phyloP scores from a whole-genome alignment of 78 protist genomes.

The Polysphondylium violaceum region DNA sequence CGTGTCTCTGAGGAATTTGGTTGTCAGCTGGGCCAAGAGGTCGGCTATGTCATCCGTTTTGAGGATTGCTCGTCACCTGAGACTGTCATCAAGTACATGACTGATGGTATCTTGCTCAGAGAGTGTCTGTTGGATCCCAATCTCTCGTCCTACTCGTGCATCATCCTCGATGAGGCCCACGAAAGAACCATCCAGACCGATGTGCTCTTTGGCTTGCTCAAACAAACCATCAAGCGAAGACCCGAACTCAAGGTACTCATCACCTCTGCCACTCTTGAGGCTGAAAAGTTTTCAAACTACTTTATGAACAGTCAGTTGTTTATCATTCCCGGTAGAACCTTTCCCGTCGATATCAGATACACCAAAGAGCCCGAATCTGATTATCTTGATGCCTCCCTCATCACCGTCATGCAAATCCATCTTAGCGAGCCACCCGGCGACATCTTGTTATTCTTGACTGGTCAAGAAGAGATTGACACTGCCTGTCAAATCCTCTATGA shows the following conservation, averaged over 20 bases:
- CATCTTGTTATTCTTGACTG: slow-evolving; percentile 98
- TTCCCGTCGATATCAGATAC: slow-evolving; percentile 95
- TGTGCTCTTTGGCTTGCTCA: slow-evolving; percentile 98
- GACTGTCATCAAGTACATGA: slow-evolving; percentile 99
- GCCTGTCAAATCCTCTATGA: slow-evolving; percentile 97
- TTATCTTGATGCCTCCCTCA: slow-evolving; percentile 98
- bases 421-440: slow-evolving; percentile 98
- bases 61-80: slow-evolving; percentile 96
- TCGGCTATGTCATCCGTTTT: slow-evolving; percentile 99
- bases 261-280: slow-evolving; percentile 99
- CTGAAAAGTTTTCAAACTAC: slow-evolving; percentile 97
- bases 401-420: slow-evolving; percentile 98
- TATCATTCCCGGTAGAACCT: slow-evolving; percentile 96
- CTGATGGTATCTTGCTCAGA: slow-evolving; percentile 98
- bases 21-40: slow-evolving; percentile 96
- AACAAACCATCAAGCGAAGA: slow-evolving; percentile 82
- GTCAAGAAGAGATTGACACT: slow-evolving; percentile 99
- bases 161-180: slow-evolving; percentile 99
- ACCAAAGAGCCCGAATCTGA: slow-evolving; percentile 96
- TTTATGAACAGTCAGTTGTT: slow-evolving; percentile 95
- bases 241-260: slow-evolving; percentile 96
- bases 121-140: slow-evolving; percentile 97
- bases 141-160: slow-evolving; percentile 78
- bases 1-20: slow-evolving; percentile 99
- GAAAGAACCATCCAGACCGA: slow-evolving; percentile 99